phyloP scores from a whole-genome alignment of 768 basidiomycete species.

The Russula dissimulans region DNA sequence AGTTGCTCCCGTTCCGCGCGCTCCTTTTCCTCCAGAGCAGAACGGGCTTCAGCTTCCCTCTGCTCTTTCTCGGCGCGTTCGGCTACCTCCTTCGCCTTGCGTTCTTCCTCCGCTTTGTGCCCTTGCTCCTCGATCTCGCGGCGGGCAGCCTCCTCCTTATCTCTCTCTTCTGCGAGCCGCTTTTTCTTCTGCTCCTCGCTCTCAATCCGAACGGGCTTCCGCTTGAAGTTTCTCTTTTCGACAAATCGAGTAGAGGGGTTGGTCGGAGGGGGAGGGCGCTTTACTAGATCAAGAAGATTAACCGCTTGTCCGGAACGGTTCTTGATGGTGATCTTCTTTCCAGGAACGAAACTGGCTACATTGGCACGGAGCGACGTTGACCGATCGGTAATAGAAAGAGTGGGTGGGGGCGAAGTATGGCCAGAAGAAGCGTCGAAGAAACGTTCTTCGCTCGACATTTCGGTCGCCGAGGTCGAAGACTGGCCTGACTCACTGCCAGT shows the following conservation, averaged over 20 bases:
- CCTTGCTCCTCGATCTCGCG: slow-evolving; percentile 25
- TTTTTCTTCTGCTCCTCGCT: slow-evolving; percentile 46
- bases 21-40: no score
- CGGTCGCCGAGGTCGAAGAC: no score
- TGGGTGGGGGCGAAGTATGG: slow-evolving; percentile 57
- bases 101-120: slow-evolving; percentile 29
- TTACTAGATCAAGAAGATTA: slow-evolving; percentile 41
- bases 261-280: slow-evolving; percentile 36
- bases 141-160: slow-evolving; percentile 30
- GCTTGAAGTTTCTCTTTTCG: slow-evolving; percentile 18
- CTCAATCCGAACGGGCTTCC: slow-evolving; percentile 50
- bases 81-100: slow-evolving; percentile 34
- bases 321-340: slow-evolving; percentile 27
- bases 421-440: not conserved
- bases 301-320: slow-evolving; percentile 47
- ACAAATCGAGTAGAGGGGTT: slow-evolving; percentile 28
- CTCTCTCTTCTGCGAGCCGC: slow-evolving; percentile 39
- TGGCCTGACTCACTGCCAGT: no score
- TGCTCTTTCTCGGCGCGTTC: slow-evolving; percentile 26
- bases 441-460: no score
- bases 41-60: no score
- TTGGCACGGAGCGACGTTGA: slow-evolving; percentile 43
- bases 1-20: slow-evolving; percentile 22
- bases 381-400: slow-evolving; percentile 44
- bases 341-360: slow-evolving; percentile 63